Conservation (phyloP, 495 filamentous ascomycete genomes). For the Aspergillus steynii region DNA sequence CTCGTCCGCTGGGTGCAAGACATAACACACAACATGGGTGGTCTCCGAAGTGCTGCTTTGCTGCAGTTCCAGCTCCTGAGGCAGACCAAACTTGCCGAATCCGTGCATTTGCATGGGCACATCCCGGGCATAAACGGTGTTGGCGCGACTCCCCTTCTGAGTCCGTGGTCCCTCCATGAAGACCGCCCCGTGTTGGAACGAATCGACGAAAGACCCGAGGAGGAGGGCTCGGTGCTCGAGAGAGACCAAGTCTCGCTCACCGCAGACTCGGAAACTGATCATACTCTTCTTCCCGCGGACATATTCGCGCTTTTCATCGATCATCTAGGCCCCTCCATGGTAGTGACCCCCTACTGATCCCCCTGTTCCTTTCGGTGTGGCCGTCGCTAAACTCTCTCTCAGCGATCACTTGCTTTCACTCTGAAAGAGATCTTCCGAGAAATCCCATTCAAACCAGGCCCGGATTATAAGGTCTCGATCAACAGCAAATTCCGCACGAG, state of each 20-base stretch:
- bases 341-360: slow-evolving; percentile 28
- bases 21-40: slow-evolving; percentile 87
- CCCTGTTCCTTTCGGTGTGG: not conserved
- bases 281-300: slow-evolving; percentile 59
- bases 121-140: slow-evolving; percentile 6
- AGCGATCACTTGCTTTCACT: slow-evolving; percentile 88
- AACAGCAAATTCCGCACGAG: slow-evolving; percentile 78
- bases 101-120: slow-evolving; percentile 15
- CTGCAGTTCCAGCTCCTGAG: slow-evolving; percentile 84
- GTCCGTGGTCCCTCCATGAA: slow-evolving; percentile 41
- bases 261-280: slow-evolving; percentile 15
- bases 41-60: slow-evolving; percentile 82
- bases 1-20: slow-evolving; percentile 84
- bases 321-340: slow-evolving; percentile 88
- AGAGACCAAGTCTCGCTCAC: slow-evolving; percentile 19
- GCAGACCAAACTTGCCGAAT: slow-evolving; percentile 47
- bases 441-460: slow-evolving; percentile 70
- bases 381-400: slow-evolving; percentile 19
- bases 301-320: slow-evolving; percentile 87
- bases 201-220: slow-evolving; percentile 68
- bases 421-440: slow-evolving; percentile 85
- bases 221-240: slow-evolving; percentile 49
- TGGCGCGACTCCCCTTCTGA: slow-evolving; percentile 24
- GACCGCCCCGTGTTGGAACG: slow-evolving; percentile 50
- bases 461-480: slow-evolving; percentile 65